Evolutionary conservation across 768 basidiomycete species (phyloP).

Genomic region (Mycena albidolilacea): DNA sequence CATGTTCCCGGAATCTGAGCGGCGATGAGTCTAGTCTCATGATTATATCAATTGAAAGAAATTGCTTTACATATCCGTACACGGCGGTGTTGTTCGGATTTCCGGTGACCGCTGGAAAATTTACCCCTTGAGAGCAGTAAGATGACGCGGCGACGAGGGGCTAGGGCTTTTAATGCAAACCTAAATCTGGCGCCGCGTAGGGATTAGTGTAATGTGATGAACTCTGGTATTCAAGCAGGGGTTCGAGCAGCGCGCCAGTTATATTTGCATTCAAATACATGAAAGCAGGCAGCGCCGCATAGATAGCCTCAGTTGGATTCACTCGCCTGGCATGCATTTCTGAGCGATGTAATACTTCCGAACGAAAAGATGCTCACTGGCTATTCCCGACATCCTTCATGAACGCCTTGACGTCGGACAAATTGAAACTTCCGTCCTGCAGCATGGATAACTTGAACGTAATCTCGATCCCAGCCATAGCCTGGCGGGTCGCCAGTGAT

Average conservation of each 20-base stretch:
- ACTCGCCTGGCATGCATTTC: slow-evolving; percentile 14
- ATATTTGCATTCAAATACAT: slow-evolving; percentile 41
- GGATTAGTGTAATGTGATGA: slow-evolving; percentile 39
- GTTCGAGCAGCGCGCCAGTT: too few species aligned
- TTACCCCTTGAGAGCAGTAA: slow-evolving; percentile 19
- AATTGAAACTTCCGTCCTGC: slow-evolving; percentile 50
- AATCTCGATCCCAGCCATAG: slow-evolving; percentile 62
- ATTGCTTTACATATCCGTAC: slow-evolving; percentile 37
- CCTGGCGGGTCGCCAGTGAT: slow-evolving; percentile 60
- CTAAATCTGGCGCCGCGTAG: slow-evolving; percentile 52
- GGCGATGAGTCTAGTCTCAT: background rate
- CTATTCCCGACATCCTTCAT: slow-evolving; percentile 63
- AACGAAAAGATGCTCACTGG: slow-evolving; percentile 49
- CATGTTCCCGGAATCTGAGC: slow-evolving; percentile 71
- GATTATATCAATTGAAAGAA: background rate
- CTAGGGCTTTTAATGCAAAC: slow-evolving; percentile 32
- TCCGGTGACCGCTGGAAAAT: slow-evolving; percentile 42
- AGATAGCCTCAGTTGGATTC: slow-evolving; percentile 54
- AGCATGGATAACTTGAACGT: slow-evolving; percentile 54
- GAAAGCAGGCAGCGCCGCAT: slow-evolving; percentile 34
- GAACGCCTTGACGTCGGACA: slow-evolving; percentile 60
- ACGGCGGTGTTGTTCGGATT: slow-evolving; percentile 33
- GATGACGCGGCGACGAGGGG: background rate
- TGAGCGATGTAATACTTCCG: background rate
- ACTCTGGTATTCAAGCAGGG: slow-evolving; percentile 48